Base-by-base conservation (phyloP, 345 rosid species). In the Passiflora organensis region DNA sequence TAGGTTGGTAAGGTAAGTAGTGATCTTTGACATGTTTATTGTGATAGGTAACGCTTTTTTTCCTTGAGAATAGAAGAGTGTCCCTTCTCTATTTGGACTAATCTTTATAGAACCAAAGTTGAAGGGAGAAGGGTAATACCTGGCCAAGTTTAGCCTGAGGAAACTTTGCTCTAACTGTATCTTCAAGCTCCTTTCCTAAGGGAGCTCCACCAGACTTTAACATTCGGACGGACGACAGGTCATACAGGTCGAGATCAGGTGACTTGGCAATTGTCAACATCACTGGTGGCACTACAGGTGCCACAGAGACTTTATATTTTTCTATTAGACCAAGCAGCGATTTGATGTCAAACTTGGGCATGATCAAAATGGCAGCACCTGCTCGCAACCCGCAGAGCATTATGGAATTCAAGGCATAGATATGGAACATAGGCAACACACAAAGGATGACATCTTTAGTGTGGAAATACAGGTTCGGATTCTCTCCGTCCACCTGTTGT, bases 401-500 rank as follows among this genome's bases (percentile, higher is more conserved):
- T 32, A 89, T 74, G 8, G 91, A 81, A 64, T 86, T 81, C 4
- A 89, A 56, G 0, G 86, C 81, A 21, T 86, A 93, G 37, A 93
- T 79, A 54, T 93, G 99, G 42, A 93, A 93, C 81, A 89, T 50
- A 0, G 99, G 96, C 67, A 86, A 44, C 2, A 78, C 80, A 47
- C 95, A 89, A 1, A 89, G 72, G 15, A 93, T 70, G 58, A 86
- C 95, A 20, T 89, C 99, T 16, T 83, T 80, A 0, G 63, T 72
- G 57, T 77, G 74, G 53, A 84, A 80, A 51, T 86, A 86, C 13
- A 93, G 68, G 58, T 93, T 89, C 0, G 99, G 95, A 43, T 93
- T 93, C 38, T 93, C 99, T 8, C 99, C 99, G 57, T 89, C 95
- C 4, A 89, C 94, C 44, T 84, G 99, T 57, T 93, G 99, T 0